Conservation (phyloP, 306 rosid genomes). For the Trifolium repens region DNA sequence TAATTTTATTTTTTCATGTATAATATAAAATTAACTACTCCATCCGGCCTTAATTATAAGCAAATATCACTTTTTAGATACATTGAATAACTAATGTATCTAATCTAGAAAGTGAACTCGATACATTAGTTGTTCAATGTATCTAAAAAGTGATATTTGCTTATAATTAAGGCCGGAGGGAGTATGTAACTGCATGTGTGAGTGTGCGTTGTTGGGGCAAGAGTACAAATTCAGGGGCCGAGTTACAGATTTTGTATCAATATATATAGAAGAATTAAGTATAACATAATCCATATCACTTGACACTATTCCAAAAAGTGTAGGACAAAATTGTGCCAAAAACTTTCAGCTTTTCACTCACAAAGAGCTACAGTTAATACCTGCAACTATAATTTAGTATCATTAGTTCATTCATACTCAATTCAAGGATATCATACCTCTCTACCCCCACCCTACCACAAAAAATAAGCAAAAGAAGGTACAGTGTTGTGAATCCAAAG, state of each 20-base stretch:
- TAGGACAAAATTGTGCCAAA: constrained; percentile 51
- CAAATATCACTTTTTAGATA: too few relatives aligned
- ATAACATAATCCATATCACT: constrained; percentile 37
- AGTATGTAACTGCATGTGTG: neutral
- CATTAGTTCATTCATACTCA: constrained; percentile 32
- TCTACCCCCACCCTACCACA: constrained; percentile 32
- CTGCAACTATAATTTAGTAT: constrained; percentile 40
- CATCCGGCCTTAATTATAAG: too few relatives aligned
- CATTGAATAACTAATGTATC: too few relatives aligned
- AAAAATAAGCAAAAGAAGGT: constrained; percentile 19
- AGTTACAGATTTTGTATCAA: constrained; percentile 31
- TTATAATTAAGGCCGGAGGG: too few relatives aligned
- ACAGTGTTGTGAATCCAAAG: constrained; percentile 32
- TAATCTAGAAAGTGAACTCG: too few relatives aligned
- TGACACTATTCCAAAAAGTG: constrained; percentile 33
- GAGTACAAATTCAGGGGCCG: constrained; percentile 24
- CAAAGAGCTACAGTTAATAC: constrained; percentile 34
- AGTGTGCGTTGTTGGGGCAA: neutral
- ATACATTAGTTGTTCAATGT: too few relatives aligned
- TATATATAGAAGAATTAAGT: constrained; percentile 32
- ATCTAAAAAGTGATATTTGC: too few relatives aligned
- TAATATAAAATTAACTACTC: constrained; percentile 1
- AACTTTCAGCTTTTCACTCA: constrained; percentile 46
- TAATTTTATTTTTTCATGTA: neutral
- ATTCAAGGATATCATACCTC: constrained; percentile 5